phyloP scores from a whole-genome alignment of 768 basidiomycete genomes.

The Suillus cothurnatus region DNA sequence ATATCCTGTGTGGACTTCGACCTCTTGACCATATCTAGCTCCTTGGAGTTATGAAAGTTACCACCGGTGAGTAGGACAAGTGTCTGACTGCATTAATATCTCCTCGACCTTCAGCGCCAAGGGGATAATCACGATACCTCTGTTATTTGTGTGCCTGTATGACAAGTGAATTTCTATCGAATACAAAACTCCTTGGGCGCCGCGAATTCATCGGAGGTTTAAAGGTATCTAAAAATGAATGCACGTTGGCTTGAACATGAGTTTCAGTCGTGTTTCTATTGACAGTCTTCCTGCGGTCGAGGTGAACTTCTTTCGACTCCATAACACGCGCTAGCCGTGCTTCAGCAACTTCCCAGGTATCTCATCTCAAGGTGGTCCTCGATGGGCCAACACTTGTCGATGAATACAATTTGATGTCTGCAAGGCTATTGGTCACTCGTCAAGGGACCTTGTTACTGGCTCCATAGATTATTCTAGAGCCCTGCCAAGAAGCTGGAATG shows the following conservation, averaged over 20 bases:
- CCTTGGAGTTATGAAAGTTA: neutral
- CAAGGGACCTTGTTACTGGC: neutral
- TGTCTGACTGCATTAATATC: neutral
- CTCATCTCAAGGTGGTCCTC: neutral
- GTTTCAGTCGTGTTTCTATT: constrained; percentile 7
- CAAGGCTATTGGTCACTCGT: neutral
- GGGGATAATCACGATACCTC: neutral
- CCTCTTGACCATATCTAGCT: neutral
- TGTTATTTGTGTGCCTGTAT: constrained; percentile 1
- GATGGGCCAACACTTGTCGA: neutral
- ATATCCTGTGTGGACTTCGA: neutral
- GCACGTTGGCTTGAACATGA: constrained; percentile 6
- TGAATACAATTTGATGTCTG: neutral
- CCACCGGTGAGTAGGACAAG: neutral
- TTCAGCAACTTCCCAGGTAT: neutral
- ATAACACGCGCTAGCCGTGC: constrained; percentile 1
- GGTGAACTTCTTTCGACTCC: constrained; percentile 2
- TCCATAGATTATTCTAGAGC: neutral
- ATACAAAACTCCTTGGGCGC: neutral
- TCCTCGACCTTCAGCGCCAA: neutral
- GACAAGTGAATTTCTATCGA: neutral
- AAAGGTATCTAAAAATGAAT: constrained; percentile 1
- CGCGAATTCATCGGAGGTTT: neutral
- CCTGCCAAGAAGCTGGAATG: neutral
- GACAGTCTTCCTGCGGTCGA: constrained; percentile 1